Conservation (phyloP, 78 protist genomes). For the Polysphondylium violaceum region DNA sequence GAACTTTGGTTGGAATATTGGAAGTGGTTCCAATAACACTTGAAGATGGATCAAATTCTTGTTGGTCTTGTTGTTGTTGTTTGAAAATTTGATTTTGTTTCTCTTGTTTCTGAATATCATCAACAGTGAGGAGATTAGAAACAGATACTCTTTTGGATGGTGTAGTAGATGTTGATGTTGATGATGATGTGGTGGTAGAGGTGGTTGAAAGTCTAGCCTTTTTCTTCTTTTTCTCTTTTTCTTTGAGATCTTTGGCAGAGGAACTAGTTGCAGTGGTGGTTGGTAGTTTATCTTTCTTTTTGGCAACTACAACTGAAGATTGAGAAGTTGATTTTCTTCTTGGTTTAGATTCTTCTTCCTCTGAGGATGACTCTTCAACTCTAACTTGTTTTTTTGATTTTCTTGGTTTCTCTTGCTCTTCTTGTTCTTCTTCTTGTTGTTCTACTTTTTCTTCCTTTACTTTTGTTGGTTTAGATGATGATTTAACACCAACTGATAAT, state of each 20-base stretch:
- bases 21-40: slow-evolving; percentile 22
- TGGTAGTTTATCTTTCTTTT: slow-evolving; percentile 18
- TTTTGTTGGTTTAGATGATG: background rate
- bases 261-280: background rate
- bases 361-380: too few species aligned
- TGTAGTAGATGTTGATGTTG: too few species aligned
- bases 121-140: background rate
- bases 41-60: slow-evolving; percentile 13
- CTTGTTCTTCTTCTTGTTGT: background rate
- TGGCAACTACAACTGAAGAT: background rate
- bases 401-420: background rate
- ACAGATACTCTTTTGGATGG: background rate
- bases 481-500: background rate
- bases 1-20: slow-evolving; percentile 5
- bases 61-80: background rate
- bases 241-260: background rate
- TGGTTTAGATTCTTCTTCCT: too few species aligned
- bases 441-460: background rate
- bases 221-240: slow-evolving; percentile 12
- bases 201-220: slow-evolving; percentile 4
- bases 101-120: background rate
- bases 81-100: background rate
- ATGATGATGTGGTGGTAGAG: too few species aligned
- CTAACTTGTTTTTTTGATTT: background rate
- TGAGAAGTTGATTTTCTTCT: slow-evolving; percentile 5